Evolutionary conservation across 75 land plant species (phyloP), one percentile per base, ranked within the genome.

Genomic region (Picea sitchensis): DNA sequence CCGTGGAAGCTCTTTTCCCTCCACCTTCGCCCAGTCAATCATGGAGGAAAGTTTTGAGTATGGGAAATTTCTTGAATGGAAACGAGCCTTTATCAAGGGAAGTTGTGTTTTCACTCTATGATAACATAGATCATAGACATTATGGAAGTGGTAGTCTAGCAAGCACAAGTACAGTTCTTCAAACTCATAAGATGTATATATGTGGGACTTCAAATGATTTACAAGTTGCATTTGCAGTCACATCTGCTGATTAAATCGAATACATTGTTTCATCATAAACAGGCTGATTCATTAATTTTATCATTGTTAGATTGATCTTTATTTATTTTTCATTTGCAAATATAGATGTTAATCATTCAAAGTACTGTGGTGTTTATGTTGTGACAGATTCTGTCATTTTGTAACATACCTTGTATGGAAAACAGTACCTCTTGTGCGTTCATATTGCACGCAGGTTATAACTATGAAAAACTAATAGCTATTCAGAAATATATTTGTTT

Each of bases 1-100:
- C 80, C 11, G 85, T 98, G 14, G 84, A 90, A 56, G 78, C 73
- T 58, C 75, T 98, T 83, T 98, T 98, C 68, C 80, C 87, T n/a
- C 89, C 89, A 36, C 93, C 91, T 21, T 88, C 88, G 51, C 82
- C 88, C 1, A 93, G 88, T 32, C 93, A 92, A 59, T 87, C 93
- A 68, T 93, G 94, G 95, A 86, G 92, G 76, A 91, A 90, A 73
- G 96, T 93, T 54, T 68, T 95, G 73, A 88, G 92, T 77, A 98
- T 98, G 99, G 99, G 99, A 8, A 96, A 98, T 82, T 91, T 93
- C 74, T 88, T 98, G 11, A 93, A 95, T 83, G 99, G 99, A 12
- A 96, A 98, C 77, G 99, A 98, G 77, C 99, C 99, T 32, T 61
- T 87, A 14, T 58, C 82, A 5, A 82, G 99, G 80, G 98, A 98